phyloP scores from a whole-genome alignment of 257 asterid species.

The Gentiana straminea region DNA sequence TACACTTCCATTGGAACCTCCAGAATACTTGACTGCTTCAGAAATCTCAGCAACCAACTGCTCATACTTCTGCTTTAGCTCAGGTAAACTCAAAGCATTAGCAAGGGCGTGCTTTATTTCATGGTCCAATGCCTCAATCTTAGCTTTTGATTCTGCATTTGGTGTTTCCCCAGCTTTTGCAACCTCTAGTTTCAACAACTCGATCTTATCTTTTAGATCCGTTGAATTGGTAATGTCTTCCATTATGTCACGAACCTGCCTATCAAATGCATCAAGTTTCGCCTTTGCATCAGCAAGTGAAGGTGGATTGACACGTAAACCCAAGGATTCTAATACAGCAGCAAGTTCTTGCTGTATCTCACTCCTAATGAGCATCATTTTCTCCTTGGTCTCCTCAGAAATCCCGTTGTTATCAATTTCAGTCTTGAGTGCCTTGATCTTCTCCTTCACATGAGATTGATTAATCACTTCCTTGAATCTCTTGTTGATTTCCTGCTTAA shows the following conservation, averaged over 20 bases:
- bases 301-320: conserved; percentile 33
- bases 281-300: conserved; percentile 19
- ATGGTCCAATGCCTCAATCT: conserved; percentile 45
- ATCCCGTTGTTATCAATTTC: conserved; percentile 44
- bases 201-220: conserved; percentile 56
- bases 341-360: conserved; percentile 46
- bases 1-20: conserved; percentile 43
- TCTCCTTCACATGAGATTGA: conserved; percentile 44
- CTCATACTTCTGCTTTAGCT: conserved; percentile 50
- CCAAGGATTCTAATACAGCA: conserved; percentile 34
- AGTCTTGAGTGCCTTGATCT: conserved; percentile 41
- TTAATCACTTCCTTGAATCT: conserved; percentile 37
- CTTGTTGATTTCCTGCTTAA: conserved; percentile 44
- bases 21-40: conserved; percentile 28
- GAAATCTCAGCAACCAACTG: conserved; percentile 35
- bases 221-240: conserved; percentile 40
- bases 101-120: conserved; percentile 48
- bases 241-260: conserved; percentile 34
- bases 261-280: conserved; percentile 33
- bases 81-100: conserved; percentile 34
- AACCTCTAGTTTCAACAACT: conserved; percentile 44
- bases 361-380: conserved; percentile 33
- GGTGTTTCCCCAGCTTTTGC: conserved; percentile 43
- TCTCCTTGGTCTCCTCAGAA: conserved; percentile 47
- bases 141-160: conserved; percentile 33